A percentile compares a stretch with the other conserved stretches of the same genome.
Evolutionary conservation across 495 filamentous ascomycete species (phyloP).

Genomic region (Neurospora sp.): DNA sequence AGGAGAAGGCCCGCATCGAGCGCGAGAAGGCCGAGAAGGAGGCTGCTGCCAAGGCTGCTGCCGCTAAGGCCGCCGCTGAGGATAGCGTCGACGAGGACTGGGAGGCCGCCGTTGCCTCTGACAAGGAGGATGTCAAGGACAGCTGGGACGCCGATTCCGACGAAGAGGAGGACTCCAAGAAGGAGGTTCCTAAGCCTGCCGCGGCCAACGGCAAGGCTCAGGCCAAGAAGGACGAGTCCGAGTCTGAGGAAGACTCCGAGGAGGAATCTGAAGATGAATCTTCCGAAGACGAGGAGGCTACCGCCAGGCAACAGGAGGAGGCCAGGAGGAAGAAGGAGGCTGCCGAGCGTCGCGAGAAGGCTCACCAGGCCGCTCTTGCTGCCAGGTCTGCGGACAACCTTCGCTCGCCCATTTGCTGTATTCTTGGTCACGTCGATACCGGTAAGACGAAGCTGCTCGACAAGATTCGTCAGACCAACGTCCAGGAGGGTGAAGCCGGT

Average conservation of each 20-base stretch:
- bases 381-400: slow-evolving; percentile 90
- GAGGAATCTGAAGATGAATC: slow-evolving; percentile 41
- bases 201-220: slow-evolving; percentile 17
- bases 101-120: slow-evolving; percentile 72
- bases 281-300: slow-evolving; percentile 59
- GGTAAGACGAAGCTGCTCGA: slow-evolving; percentile 98
- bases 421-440: slow-evolving; percentile 99
- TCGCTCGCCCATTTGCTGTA: slow-evolving; percentile 97
- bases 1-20: slow-evolving; percentile 39
- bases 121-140: slow-evolving; percentile 72
- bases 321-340: slow-evolving; percentile 76
- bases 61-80: slow-evolving; percentile 40
- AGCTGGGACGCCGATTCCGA: slow-evolving; percentile 87
- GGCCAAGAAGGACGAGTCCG: slow-evolving; percentile 10
- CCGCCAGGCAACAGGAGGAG: slow-evolving; percentile 56
- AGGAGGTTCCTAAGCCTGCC: slow-evolving; percentile 24
- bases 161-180: slow-evolving; percentile 46
- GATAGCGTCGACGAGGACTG: slow-evolving; percentile 69
- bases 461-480: slow-evolving; percentile 97
- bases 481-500: slow-evolving; percentile 98
- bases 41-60: slow-evolving; percentile 46
- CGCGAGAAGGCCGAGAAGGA: slow-evolving; percentile 42
- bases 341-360: slow-evolving; percentile 76
- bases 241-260: slow-evolving; percentile 17
- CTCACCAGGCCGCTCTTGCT: slow-evolving; percentile 83